These are phyloP conservation scores for Pseudogymnoascus sp. DNA, from an alignment of 2,329 filamentous ascomycete species.

Conservation along the genomic window DNA sequence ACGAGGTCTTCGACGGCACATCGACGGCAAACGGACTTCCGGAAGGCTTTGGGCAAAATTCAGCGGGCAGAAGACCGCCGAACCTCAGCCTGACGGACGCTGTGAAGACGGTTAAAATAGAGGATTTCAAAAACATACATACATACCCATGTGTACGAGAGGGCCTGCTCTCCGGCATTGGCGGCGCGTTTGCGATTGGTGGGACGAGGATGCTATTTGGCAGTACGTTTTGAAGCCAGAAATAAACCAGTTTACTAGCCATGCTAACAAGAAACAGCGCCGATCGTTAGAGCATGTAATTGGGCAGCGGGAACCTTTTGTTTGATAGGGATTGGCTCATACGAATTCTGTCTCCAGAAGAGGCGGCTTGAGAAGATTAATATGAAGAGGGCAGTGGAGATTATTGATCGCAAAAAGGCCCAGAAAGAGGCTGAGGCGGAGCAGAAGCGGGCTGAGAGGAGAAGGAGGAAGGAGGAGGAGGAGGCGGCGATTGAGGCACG, in stretches of 20 bases:
- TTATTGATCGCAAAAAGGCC: slow-evolving; percentile 66
- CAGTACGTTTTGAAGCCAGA: slow-evolving; percentile 43
- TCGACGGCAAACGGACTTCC: slow-evolving; percentile 27
- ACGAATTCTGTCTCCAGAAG: slow-evolving; percentile 76
- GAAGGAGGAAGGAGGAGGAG: slow-evolving; percentile 37
- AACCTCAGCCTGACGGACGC: slow-evolving; percentile 48
- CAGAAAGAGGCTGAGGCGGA: slow-evolving; percentile 47
- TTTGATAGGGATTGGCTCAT: slow-evolving; percentile 61
- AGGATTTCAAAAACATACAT: slow-evolving; percentile 67
- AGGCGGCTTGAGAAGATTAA: slow-evolving; percentile 69
- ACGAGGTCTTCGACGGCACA: slow-evolving; percentile 32
- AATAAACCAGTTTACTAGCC: background rate
- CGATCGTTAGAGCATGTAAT: slow-evolving; percentile 63
- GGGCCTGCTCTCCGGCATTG: slow-evolving; percentile 76
- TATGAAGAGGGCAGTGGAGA: slow-evolving; percentile 79
- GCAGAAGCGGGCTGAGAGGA: slow-evolving; percentile 35
- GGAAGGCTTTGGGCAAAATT: slow-evolving; percentile 28
- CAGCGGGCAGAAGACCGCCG: slow-evolving; percentile 20
- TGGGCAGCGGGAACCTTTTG: slow-evolving; percentile 79
- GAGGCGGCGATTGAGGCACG: slow-evolving; percentile 24
- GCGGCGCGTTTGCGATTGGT: slow-evolving; percentile 67
- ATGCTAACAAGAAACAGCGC: slow-evolving; percentile 35
- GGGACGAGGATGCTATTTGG: slow-evolving; percentile 66
- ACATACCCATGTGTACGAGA: slow-evolving; percentile 79
- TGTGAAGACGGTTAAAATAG: slow-evolving; percentile 56